Evolutionary conservation across 345 rosid genomes (phyloP).

Genomic region (Salix purpurea): DNA sequence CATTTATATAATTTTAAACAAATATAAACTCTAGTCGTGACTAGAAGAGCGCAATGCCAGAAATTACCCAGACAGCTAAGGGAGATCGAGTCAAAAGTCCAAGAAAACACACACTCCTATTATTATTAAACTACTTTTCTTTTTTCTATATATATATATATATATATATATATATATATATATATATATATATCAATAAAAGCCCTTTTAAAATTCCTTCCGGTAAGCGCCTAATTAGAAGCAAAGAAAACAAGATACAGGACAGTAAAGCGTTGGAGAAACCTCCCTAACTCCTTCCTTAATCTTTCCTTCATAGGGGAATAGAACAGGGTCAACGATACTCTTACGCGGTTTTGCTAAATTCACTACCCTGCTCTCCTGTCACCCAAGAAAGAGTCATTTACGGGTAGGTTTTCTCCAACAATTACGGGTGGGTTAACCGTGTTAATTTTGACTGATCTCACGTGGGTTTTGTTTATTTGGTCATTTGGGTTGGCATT

Average conservation of each 20-base stretch:
- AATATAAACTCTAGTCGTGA: too few relatives aligned
- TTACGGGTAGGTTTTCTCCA: not conserved
- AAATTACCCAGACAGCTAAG: too few relatives aligned
- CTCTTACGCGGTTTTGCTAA: not conserved
- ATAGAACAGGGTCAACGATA: not conserved
- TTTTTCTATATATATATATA: too few relatives aligned
- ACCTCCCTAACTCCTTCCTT: not conserved
- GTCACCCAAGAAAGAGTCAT: not conserved
- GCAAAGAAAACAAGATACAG: not conserved
- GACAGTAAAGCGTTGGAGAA: not conserved
- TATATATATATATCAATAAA: too few relatives aligned
- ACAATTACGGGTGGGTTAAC: not conserved
- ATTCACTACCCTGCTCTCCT: not conserved
- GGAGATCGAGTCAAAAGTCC: too few relatives aligned
- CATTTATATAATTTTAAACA: too few relatives aligned
- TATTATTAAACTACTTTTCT: too few relatives aligned
- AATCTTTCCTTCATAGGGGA: not conserved
- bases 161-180: too few relatives aligned
- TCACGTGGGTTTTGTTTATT: not conserved
- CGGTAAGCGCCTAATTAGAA: not conserved
- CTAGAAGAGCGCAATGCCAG: too few relatives aligned
- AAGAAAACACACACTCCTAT: too few relatives aligned
- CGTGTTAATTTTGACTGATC: not conserved
- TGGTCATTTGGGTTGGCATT: not conserved
- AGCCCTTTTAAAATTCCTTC: not conserved